A percentile compares a stretch with the other conserved stretches of the same genome.
phyloP scores from a whole-genome alignment of 495 filamentous ascomycete species.

The Podospora sp. region DNA sequence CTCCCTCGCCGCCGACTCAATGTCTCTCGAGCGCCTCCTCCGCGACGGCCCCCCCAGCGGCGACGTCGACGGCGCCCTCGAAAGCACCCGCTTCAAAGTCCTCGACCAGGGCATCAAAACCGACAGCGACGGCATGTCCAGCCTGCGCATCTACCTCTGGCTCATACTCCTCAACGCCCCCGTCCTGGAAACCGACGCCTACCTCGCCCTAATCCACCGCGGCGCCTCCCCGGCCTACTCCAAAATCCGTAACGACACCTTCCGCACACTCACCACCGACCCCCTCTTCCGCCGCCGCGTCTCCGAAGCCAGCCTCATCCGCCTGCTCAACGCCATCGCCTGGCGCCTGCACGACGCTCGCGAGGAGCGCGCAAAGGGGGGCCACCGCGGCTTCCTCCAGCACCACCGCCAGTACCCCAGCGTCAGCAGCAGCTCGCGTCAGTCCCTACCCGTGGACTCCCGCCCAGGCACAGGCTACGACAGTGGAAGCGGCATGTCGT shows the following conservation, averaged over 20 bases:
- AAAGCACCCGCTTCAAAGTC: constrained; percentile 75
- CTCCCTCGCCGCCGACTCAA: constrained; percentile 58
- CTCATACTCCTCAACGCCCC: constrained; percentile 85
- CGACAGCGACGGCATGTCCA: constrained; percentile 93
- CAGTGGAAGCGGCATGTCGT: constrained; percentile 36
- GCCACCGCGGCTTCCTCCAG: not conserved
- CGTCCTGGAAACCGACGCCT: constrained; percentile 79
- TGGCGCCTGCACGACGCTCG: constrained; percentile 87
- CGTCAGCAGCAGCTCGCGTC: constrained; percentile 33
- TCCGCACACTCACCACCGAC: constrained; percentile 92
- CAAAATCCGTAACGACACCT: constrained; percentile 98
- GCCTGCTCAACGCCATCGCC: constrained; percentile 92
- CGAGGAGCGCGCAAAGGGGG: constrained; percentile 40
- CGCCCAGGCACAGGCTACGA: constrained; percentile 34
- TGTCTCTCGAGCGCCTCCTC: constrained; percentile 67
- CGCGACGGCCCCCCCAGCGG: constrained; percentile 73
- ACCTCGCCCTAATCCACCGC: constrained; percentile 87
- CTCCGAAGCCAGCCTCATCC: constrained; percentile 91
- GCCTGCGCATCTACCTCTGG: constrained; percentile 93
- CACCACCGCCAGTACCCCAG: constrained; percentile 30
- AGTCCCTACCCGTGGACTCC: constrained; percentile 36
- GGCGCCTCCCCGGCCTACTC: constrained; percentile 91
- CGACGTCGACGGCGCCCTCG: constrained; percentile 65
- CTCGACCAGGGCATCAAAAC: constrained; percentile 77
- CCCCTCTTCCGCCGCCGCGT: constrained; percentile 94